These are phyloP conservation scores for Ceratocystis albifundus DNA, from an alignment of 2,329 filamentous ascomycete species.

Conservation along the genomic window DNA sequence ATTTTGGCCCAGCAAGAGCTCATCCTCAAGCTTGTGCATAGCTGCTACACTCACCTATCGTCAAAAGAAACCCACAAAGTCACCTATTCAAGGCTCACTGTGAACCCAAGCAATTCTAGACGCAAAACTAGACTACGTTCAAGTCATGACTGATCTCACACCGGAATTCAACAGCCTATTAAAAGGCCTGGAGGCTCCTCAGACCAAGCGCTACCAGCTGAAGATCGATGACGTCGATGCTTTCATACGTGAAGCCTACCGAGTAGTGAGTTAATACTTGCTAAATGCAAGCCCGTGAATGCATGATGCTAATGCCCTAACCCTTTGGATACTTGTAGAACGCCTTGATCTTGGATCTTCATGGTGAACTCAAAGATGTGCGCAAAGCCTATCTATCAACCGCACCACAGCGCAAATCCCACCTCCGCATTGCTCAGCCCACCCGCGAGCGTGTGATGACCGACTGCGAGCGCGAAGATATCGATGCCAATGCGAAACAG, in stretches of 20 bases:
- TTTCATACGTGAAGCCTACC: constrained; percentile 87
- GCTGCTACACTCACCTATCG: background rate
- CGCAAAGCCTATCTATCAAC: constrained; percentile 87
- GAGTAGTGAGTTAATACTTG: constrained; percentile 53
- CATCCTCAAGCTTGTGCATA: background rate
- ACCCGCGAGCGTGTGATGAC: constrained; percentile 46
- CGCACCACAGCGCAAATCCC: constrained; percentile 47
- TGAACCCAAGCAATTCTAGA: too few relatives aligned
- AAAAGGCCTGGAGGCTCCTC: constrained; percentile 44
- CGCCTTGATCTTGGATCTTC: constrained; percentile 68
- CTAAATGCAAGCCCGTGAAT: background rate
- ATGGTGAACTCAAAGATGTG: constrained; percentile 67
- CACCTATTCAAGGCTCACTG: background rate
- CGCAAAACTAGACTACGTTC: background rate
- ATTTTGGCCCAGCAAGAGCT: background rate
- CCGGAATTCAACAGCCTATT: constrained; percentile 58
- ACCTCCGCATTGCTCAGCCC: constrained; percentile 9
- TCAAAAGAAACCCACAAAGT: background rate
- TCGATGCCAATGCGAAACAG: constrained; percentile 77
- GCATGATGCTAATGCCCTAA: background rate
- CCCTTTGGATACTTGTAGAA: constrained; percentile 44
- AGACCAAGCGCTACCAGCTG: constrained; percentile 34
- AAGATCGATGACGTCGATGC: constrained; percentile 54
- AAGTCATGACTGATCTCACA: constrained; percentile 51
- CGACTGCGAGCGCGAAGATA: constrained; percentile 70